Percentiles rank a stretch among this genome's conserved stretches.
phyloP scores from a whole-genome alignment of 345 rosid genomes.

The Clarkia xantiana region DNA sequence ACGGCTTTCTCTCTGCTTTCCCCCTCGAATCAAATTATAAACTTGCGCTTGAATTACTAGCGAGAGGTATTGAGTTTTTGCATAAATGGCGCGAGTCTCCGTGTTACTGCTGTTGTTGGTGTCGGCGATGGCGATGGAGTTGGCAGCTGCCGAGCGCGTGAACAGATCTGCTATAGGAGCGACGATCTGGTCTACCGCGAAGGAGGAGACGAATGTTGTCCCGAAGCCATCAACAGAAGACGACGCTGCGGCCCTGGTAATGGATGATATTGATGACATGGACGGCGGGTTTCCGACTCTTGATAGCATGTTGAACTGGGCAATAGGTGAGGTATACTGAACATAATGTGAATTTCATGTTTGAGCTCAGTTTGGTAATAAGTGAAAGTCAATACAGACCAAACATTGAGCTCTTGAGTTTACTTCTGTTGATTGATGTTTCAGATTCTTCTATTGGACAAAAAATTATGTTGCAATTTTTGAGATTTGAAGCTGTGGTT shows the following conservation, averaged over 20 bases:
- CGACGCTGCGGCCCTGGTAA: conserved; percentile 21
- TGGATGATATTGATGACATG: conserved; percentile 32
- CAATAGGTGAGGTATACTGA: conserved; percentile 36
- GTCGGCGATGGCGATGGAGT: conserved; percentile 5
- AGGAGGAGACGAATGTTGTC: conserved; percentile 47
- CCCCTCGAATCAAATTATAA: not conserved
- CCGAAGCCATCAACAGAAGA: conserved; percentile 25
- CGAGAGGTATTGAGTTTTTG: too few species aligned
- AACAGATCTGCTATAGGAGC: conserved; percentile 31
- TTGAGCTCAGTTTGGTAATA: not conserved
- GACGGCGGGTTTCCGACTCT: conserved; percentile 92
- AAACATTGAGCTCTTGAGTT: too few species aligned
- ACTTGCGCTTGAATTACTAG: too few species aligned
- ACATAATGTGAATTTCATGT: not conserved
- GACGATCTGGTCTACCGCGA: conserved; percentile 48
- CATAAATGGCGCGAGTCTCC: conserved; percentile 5
- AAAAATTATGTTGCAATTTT: too few species aligned
- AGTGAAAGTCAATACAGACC: too few species aligned
- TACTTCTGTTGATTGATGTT: too few species aligned
- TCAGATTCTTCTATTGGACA: too few species aligned
- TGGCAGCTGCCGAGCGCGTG: conserved; percentile 20
- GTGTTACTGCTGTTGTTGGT: conserved; percentile 4
- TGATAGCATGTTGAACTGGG: conserved; percentile 95
- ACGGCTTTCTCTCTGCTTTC: not conserved
- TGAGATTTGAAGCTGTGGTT: too few species aligned